Evolutionary conservation across 2,329 filamentous ascomycete species (phyloP).

Genomic region (Pseudogymnoascus sp.): DNA sequence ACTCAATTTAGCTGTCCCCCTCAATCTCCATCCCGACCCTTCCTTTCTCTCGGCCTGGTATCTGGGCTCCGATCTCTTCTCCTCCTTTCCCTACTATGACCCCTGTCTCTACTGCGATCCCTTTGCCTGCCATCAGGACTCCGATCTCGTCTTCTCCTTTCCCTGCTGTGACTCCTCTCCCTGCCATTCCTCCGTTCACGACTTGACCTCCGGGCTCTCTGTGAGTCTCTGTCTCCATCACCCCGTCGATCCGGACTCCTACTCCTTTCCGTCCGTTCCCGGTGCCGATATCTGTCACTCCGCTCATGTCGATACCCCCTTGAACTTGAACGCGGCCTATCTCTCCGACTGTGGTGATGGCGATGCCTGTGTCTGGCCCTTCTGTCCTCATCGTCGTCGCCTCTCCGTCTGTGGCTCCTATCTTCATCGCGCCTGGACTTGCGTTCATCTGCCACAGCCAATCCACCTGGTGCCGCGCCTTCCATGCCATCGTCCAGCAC

Average conservation of each 20-base stretch:
- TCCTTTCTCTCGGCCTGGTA: neutral
- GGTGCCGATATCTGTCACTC: slow-evolving; percentile 21
- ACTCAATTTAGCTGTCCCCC: neutral
- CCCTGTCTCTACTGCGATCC: neutral
- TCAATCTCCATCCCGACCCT: neutral
- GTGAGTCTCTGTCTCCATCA: slow-evolving; percentile 8
- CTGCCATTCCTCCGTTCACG: slow-evolving; percentile 24
- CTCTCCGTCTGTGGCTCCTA: slow-evolving; percentile 13
- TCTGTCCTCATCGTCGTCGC: slow-evolving; percentile 23
- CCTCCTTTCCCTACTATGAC: neutral
- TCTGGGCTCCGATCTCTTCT: neutral
- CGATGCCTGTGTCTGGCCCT: slow-evolving; percentile 23
- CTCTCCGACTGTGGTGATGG: slow-evolving; percentile 26
- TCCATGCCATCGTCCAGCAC: neutral
- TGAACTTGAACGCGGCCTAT: slow-evolving; percentile 20
- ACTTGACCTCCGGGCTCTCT: slow-evolving; percentile 16
- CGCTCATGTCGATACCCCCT: slow-evolving; percentile 16
- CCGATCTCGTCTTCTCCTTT: slow-evolving; percentile 16
- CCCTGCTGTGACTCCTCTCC: slow-evolving; percentile 26
- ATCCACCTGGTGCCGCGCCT: slow-evolving; percentile 16
- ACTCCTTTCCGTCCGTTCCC: slow-evolving; percentile 22
- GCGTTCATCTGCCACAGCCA: slow-evolving; percentile 16
- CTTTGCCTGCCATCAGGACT: neutral
- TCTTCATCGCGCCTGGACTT: slow-evolving; percentile 14
- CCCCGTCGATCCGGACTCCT: slow-evolving; percentile 22